These are phyloP conservation scores for Xylariaceae sp. DNA, from an alignment of 2,329 filamentous ascomycete genomes.

Conservation along the genomic window DNA sequence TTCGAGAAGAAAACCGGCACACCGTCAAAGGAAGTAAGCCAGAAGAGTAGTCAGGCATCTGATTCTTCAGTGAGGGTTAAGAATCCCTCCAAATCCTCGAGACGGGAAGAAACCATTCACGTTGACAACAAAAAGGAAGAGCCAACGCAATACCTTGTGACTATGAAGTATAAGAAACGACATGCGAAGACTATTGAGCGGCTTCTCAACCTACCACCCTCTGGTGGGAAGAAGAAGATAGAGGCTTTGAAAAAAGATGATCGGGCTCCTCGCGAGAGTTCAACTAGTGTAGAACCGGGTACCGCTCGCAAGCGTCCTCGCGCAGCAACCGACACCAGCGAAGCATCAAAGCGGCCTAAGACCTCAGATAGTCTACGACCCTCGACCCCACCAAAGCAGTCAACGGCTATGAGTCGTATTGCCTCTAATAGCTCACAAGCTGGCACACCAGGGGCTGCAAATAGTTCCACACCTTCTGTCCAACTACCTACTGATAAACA, in stretches of 20 bases:
- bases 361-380: constrained; percentile 52
- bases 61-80: constrained; percentile 45
- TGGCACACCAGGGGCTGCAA: constrained; percentile 56
- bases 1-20: constrained; percentile 40
- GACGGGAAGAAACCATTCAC: constrained; percentile 42
- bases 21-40: constrained; percentile 33
- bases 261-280: constrained; percentile 42
- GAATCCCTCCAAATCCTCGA: constrained; percentile 42
- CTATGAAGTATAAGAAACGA: constrained; percentile 56
- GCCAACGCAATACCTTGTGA: constrained; percentile 47
- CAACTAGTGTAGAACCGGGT: constrained; percentile 49
- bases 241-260: constrained; percentile 47
- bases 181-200: constrained; percentile 52
- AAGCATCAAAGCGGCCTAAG: constrained; percentile 51
- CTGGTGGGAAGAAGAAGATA: constrained; percentile 41
- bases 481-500: constrained; percentile 41
- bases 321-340: constrained; percentile 43
- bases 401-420: constrained; percentile 58
- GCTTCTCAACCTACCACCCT: constrained; percentile 52
- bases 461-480: constrained; percentile 49
- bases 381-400: constrained; percentile 57
- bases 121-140: constrained; percentile 44
- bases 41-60: constrained; percentile 36
- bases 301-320: constrained; percentile 58
- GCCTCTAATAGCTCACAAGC: constrained; percentile 59